These are phyloP conservation scores for Colletotrichum noveboracense DNA, from an alignment of 2,329 filamentous ascomycete genomes.

Conservation along the genomic window DNA sequence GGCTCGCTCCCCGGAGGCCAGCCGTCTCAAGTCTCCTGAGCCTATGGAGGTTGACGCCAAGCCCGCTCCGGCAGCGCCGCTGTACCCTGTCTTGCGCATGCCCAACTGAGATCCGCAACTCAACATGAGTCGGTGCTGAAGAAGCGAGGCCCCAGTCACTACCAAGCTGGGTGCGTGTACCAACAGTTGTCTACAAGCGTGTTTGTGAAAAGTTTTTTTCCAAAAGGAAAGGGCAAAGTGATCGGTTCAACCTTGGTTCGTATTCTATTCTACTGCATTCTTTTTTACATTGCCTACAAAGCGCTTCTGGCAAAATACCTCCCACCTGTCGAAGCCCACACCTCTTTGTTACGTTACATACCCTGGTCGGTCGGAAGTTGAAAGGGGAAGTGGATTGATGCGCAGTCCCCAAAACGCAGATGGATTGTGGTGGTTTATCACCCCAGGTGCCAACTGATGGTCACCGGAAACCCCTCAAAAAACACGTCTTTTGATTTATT, in stretches of 20 bases:
- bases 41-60: conserved; percentile 23
- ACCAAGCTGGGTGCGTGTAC: conserved; percentile 1
- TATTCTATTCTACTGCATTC: conserved; percentile 17
- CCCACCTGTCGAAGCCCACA: conserved; percentile 1
- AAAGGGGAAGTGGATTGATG: conserved; percentile 15
- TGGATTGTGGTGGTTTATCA: conserved; percentile 2
- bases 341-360: conserved; percentile 20
- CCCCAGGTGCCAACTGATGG: background rate
- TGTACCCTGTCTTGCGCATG: conserved; percentile 47
- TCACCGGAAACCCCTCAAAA: background rate
- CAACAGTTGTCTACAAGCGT: conserved; percentile 18
- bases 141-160: background rate
- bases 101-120: conserved; percentile 31
- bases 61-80: conserved; percentile 21
- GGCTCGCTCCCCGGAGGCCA: background rate
- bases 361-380: conserved; percentile 18
- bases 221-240: conserved; percentile 9
- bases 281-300: background rate
- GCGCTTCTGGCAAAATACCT: conserved; percentile 13
- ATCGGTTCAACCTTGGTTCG: conserved; percentile 18
- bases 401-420: conserved; percentile 17
- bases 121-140: background rate
- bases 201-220: conserved; percentile 7
- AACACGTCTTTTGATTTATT: conserved; percentile 9
- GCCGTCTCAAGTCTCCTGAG: conserved; percentile 28